phyloP scores from a whole-genome alignment of 2,329 filamentous ascomycete genomes.

The Cladorrhinum sp. region DNA sequence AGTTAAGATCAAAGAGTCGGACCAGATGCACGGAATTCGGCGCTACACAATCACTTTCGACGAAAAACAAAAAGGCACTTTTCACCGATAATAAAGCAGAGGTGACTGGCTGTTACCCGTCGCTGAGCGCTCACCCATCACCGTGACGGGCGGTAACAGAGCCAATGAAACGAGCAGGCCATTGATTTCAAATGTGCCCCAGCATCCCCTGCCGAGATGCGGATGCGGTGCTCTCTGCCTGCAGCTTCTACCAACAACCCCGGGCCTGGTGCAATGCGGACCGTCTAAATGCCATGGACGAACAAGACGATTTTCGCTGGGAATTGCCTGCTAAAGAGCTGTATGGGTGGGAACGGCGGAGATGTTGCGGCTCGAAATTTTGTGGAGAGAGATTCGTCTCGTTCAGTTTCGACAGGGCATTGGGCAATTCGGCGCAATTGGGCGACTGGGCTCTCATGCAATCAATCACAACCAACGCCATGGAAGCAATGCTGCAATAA shows the following conservation, averaged over 20 bases:
- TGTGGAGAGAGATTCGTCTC: constrained; percentile 12
- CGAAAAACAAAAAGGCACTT: constrained; percentile 5
- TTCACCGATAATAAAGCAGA: constrained; percentile 11
- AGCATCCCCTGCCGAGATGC: constrained; percentile 21
- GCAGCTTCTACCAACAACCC: neutral
- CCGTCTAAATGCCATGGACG: constrained; percentile 3
- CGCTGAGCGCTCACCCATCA: constrained; percentile 27
- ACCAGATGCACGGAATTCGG: neutral
- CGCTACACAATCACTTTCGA: neutral
- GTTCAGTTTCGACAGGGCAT: constrained; percentile 18
- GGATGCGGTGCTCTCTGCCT: constrained; percentile 14
- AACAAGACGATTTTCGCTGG: constrained; percentile 6
- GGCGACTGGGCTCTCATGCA: constrained; percentile 19
- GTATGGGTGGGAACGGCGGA: constrained; percentile 3
- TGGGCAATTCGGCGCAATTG: constrained; percentile 20
- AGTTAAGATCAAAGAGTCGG: neutral
- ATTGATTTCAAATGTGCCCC: constrained; percentile 7
- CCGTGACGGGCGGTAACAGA: constrained; percentile 35
- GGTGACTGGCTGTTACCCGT: constrained; percentile 21
- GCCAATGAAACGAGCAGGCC: constrained; percentile 21
- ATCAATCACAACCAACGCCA: constrained; percentile 7
- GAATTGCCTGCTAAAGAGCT: constrained; percentile 4
- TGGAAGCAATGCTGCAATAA: constrained; percentile 2
- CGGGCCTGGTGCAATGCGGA: constrained; percentile 4
- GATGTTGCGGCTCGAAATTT: neutral